A percentile compares a stretch with the other conserved stretches of the same genome.
phyloP scores from a whole-genome alignment of 2,329 filamentous ascomycete species.

The Paracorniculantispora psalliotae region DNA sequence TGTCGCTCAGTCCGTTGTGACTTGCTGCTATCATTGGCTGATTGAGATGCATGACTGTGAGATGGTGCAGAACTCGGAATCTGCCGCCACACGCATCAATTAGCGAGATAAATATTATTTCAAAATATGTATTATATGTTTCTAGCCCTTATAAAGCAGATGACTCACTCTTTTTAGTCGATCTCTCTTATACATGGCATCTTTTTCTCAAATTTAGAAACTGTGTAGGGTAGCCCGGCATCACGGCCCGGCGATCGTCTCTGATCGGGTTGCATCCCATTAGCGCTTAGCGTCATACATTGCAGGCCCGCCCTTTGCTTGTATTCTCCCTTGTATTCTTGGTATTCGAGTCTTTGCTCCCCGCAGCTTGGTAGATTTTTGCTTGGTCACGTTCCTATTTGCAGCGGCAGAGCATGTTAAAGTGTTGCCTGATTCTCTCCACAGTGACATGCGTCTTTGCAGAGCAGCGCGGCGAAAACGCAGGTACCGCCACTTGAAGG shows the following conservation, averaged over 20 bases:
- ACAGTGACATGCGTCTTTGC: conserved; percentile 2
- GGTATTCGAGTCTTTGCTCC: neutral
- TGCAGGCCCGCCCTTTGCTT: neutral
- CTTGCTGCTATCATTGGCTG: too few relatives aligned
- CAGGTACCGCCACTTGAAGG: conserved; percentile 1
- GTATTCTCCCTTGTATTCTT: neutral
- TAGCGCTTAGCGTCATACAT: conserved; percentile 6
- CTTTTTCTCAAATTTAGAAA: neutral
- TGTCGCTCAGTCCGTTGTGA: too few relatives aligned
- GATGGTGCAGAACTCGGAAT: too few relatives aligned
- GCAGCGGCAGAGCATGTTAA: neutral
- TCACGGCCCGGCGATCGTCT: neutral
- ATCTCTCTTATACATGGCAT: too few relatives aligned
- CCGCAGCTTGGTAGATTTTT: conserved; percentile 1
- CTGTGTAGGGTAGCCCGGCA: neutral
- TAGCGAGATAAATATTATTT: too few relatives aligned
- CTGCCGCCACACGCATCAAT: too few relatives aligned
- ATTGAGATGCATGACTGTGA: too few relatives aligned
- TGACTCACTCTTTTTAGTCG: too few relatives aligned
- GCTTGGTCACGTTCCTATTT: neutral
- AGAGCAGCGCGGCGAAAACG: neutral
- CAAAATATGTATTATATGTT: too few relatives aligned
- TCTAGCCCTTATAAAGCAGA: too few relatives aligned
- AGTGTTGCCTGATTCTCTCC: neutral
- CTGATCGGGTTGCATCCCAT: conserved; percentile 9